These are phyloP conservation scores for Euphorbia tirucalli DNA, from an alignment of 345 rosid species.

Conservation along the genomic window DNA sequence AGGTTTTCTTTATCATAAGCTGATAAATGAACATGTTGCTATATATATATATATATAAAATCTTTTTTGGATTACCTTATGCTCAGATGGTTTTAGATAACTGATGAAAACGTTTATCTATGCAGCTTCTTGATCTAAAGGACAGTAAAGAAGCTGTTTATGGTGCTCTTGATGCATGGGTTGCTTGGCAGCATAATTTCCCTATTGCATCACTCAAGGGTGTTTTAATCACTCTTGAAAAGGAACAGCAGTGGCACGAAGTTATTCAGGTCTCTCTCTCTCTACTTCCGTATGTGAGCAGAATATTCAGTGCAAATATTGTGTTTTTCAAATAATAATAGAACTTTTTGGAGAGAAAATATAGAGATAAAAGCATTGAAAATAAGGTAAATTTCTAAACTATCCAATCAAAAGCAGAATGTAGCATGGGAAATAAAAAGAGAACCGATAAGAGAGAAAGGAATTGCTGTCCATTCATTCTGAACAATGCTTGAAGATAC, in stretches of 20 bases:
- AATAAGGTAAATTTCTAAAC: background rate
- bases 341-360: background rate
- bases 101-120: background rate
- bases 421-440: too few relatives aligned
- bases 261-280: conserved; percentile 61
- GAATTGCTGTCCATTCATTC: too few relatives aligned
- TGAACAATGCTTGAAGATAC: too few relatives aligned
- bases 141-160: conserved; percentile 82
- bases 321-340: background rate
- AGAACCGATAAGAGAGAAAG: too few relatives aligned
- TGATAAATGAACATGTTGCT: too few relatives aligned
- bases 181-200: conserved; percentile 88
- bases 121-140: conserved; percentile 71
- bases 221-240: conserved; percentile 68
- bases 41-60: too few relatives aligned
- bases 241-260: conserved; percentile 86
- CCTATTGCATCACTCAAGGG: conserved; percentile 72
- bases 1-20: too few relatives aligned
- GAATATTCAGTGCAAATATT: background rate
- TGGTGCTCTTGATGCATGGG: conserved; percentile 94
- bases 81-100: background rate
- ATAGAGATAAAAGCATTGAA: background rate
- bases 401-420: background rate
- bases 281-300: background rate
- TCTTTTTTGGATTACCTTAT: background rate